Evolutionary conservation across 164 flowering plant species (phyloP).

Genomic region (Vitis cinerea): DNA sequence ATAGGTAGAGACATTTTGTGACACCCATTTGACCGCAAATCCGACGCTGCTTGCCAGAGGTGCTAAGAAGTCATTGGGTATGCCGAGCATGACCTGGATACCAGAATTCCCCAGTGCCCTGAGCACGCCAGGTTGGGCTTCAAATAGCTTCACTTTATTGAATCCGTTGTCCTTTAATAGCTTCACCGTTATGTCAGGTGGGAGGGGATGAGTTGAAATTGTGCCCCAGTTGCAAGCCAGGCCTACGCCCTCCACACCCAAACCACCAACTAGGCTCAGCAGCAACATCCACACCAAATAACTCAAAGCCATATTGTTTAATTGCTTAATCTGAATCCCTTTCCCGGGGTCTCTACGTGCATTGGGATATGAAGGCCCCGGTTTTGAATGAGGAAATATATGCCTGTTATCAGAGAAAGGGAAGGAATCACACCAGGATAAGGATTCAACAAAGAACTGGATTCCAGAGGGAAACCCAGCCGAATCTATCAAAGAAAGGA

Average conservation of each 20-base stretch:
- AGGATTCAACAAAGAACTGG: no score
- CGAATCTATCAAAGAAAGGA: no score
- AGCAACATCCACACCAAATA: slow-evolving; percentile 16
- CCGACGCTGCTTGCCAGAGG: slow-evolving; percentile 56
- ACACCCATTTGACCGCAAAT: slow-evolving; percentile 70
- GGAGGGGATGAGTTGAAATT: slow-evolving; percentile 67
- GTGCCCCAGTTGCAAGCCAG: slow-evolving; percentile 83
- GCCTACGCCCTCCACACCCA: slow-evolving; percentile 26
- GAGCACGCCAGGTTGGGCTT: slow-evolving; percentile 72
- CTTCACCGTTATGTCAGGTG: slow-evolving; percentile 58
- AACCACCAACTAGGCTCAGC: slow-evolving; percentile 15
- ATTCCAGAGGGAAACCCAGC: no score
- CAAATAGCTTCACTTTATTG: slow-evolving; percentile 89
- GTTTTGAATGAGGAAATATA: no score
- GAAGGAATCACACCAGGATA: no score
- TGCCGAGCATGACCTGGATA: slow-evolving; percentile 85
- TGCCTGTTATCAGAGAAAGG: no score
- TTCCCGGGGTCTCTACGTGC: no score
- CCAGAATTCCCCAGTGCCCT: slow-evolving; percentile 75
- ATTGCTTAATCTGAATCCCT: no score
- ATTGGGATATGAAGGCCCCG: no score
- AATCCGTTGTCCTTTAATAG: slow-evolving; percentile 84
- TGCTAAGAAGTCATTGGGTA: slow-evolving; percentile 78
- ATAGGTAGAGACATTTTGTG: slow-evolving; percentile 66
- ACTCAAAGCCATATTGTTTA: neutral